Base-by-base conservation (phyloP, 108 stramenopile genomes). In the Cyclotella distinguenda region DNA sequence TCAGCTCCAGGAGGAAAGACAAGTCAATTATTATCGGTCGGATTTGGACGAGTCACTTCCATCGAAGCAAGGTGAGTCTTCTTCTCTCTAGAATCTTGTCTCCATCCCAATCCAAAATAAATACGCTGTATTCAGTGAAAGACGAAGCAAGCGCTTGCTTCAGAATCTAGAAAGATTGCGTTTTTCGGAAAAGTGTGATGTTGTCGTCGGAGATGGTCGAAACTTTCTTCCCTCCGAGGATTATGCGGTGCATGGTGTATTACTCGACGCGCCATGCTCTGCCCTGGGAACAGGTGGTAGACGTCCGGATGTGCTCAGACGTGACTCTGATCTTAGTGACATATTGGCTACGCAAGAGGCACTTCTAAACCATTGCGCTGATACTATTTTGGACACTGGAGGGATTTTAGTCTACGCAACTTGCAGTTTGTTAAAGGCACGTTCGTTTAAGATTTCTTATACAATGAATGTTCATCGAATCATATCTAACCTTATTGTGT, bases 1-100 rank as follows among this genome's bases (percentile, higher is more conserved):
- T 87, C 94, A 2, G 89, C 98, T 38, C 98, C 98, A 13, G 98
- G 98, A 6, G 96, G 96, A 2, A 99, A 99, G 66, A 97, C 98
- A 0, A 74, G 90, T 4, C 97, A 98, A 73, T 72, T 99, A 8
- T 72, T 94, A 25, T 91, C 96, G 28, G 81, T 86, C 21, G 88
- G 88, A 7, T 87, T 95, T 70, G 73, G 71, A 35, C 60, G 46
- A 9, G 87, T 93, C 10, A 86, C 85, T 21, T 89, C 92, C 13
- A 70, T 93, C 12, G 92, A 93, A 74, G 43, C 82, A n/a, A n/a
- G n/a, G n/a, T n/a, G n/a, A n/a, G n/a, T n/a, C n/a, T n/a, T n/a
- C n/a, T n/a, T n/a, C n/a, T n/a, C n/a, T n/a, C n/a, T n/a, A n/a
- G n/a, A n/a, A n/a, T n/a, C n/a, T n/a, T n/a, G n/a, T n/a, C n/a